Base-by-base conservation (phyloP, 1,284 basidiomycete species). In the Trichosporon asahii region DNA sequence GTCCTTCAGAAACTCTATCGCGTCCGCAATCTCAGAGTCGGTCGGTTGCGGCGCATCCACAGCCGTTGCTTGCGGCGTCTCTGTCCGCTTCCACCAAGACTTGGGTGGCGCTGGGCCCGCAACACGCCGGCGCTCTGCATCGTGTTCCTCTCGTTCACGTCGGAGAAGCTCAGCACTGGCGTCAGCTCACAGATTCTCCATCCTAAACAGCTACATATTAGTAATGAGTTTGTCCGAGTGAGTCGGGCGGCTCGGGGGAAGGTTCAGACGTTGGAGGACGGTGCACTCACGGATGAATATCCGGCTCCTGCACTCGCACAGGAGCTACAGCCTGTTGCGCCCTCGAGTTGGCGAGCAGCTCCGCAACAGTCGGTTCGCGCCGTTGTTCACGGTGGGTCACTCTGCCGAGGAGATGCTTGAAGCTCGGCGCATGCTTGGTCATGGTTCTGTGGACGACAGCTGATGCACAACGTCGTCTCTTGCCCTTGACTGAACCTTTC, bases 361-460 rank as follows among this genome's bases (percentile, higher is more conserved):
- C 78, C 37, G 76, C 78, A 21, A 80, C 77, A 21, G 70, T 74
- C 37, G 68, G 70, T 27, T 72, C 69, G 55, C 67, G 70, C 64
- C 57, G 27, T 37, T 67, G 31, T 23, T 65, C 61, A 73, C 60
- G 75, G 72, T 61, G 72, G 55, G 40, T 71, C 40, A 46, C 57
- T 14, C 66, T 23, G 25, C 72, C 72, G 27, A 73, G 25, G 33
- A 82, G 77, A 53, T 82, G 78, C 65, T 80, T 82, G 77, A 80
- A 82, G 14, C 76, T 76, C 5, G 76, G 76, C 14, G 76, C 73
- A 74, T 82, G 80, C 70, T 80, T 82, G 18, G 80, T 79, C 80
- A 82, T 81, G 35, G 18, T 65, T 31, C n/a, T 44, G 23, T 33
- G 7, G 27, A 27, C 14, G 21, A 18, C 14, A 14, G 0, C 15